Base-by-base conservation (phyloP, 768 basidiomycete species). In the Amanita muscaria region DNA sequence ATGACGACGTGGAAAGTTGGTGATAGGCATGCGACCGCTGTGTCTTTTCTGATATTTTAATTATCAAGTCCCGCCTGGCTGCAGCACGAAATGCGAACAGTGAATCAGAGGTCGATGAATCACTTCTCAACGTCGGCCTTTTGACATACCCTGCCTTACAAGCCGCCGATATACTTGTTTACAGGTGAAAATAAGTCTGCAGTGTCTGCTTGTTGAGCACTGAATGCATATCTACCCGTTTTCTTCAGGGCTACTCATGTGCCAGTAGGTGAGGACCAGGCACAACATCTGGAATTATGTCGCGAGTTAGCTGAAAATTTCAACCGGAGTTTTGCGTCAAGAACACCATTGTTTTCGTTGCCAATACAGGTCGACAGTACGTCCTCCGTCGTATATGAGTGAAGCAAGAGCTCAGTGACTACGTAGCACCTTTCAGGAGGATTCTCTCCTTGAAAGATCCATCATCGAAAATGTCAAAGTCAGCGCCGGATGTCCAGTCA, bases 1-100 rank as follows among this genome's bases (percentile, higher is more conserved):
- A 96, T 97, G 94, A 97, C 92, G 3, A 91, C 89, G 0, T 97
- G 93, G 91, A 98, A 97, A 77, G 90, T 87, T 48, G 67, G 49
- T 12, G 27, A 11, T 27, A 41, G 16, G 18, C 22, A 10, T 24
- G 15, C 5, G 8, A 19, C 45, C 49, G 27, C 15, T 14, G 35
- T 23, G 21, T 35, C 46, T 23, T 29, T 44, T 44, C n/a, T 43
- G 48, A 42, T 49, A 27, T 5, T 41, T 29, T 14, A n/a, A 30
- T 29, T 25, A 25, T 40, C 10, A 54, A 92, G 89, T 76, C 84
- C 8, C 79, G 86, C 48, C 65, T 93, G 3, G 86, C 83, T 9
- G 72, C 76, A 8, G 75, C 80, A 7, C 70, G 84, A 39, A 90
- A 90, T 54, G 79, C 83, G 2, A 77, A 74, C 31, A 74, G 77